A percentile compares a stretch with the other conserved stretches of the same genome.
phyloP scores from a whole-genome alignment of 2,329 filamentous ascomycete genomes.

The Emydomyces testavorans region DNA sequence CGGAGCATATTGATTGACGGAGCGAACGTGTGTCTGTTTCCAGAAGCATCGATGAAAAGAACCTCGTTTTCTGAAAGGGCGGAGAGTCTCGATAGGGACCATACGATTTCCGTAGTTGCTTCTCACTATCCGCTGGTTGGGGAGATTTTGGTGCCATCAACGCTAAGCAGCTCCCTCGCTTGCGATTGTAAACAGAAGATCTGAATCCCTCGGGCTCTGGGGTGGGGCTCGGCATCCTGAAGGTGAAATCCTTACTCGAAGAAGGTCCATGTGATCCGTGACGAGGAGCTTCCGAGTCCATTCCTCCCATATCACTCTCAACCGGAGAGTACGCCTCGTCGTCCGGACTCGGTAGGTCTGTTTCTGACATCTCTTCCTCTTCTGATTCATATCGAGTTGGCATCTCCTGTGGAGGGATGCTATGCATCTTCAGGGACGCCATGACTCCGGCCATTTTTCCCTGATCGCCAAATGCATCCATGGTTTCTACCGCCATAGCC shows the following conservation, averaged over 20 bases:
- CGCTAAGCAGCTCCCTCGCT: slow-evolving; percentile 9
- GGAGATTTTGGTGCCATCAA: slow-evolving; percentile 9
- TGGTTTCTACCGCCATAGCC: neutral
- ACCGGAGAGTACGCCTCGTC: slow-evolving; percentile 15
- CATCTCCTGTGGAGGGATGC: slow-evolving; percentile 8
- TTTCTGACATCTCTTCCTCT: slow-evolving; percentile 18
- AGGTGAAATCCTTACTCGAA: slow-evolving; percentile 4
- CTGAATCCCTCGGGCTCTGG: neutral
- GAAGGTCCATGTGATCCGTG: neutral
- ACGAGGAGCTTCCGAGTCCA: neutral
- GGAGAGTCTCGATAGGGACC: slow-evolving; percentile 9
- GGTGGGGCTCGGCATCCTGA: slow-evolving; percentile 7
- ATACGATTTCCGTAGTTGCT: slow-evolving; percentile 1
- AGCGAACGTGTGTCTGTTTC: slow-evolving; percentile 5
- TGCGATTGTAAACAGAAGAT: neutral
- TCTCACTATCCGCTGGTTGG: neutral
- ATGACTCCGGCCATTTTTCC: slow-evolving; percentile 2
- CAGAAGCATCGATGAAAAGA: slow-evolving; percentile 10
- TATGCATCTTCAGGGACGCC: slow-evolving; percentile 5
- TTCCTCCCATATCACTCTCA: slow-evolving; percentile 11
- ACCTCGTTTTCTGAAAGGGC: slow-evolving; percentile 2
- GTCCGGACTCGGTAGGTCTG: slow-evolving; percentile 11
- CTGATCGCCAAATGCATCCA: neutral
- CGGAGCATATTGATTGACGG: slow-evolving; percentile 15
- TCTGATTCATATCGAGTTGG: slow-evolving; percentile 16